phyloP scores from a whole-genome alignment of 2,329 filamentous ascomycete species.

The Rachicladosporium sp. region DNA sequence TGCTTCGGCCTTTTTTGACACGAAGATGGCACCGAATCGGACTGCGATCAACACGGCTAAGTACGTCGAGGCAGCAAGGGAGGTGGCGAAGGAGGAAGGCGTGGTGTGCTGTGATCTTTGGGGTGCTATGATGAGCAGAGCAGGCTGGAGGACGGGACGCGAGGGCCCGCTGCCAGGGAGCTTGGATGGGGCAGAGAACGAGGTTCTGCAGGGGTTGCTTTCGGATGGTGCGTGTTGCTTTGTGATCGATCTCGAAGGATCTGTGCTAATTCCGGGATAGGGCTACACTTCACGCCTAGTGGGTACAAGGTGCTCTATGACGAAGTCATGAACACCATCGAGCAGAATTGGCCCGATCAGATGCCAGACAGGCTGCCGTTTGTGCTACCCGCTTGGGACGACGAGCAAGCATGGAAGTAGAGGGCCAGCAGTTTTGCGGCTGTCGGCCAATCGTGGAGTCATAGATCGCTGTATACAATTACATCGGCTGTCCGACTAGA shows the following conservation, averaged over 20 bases:
- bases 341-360: constrained; percentile 42
- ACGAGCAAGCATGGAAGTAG: constrained; percentile 17
- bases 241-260: background rate
- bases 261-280: background rate
- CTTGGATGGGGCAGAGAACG: constrained; percentile 45
- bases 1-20: constrained; percentile 28
- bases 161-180: constrained; percentile 41
- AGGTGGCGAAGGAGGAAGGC: constrained; percentile 43
- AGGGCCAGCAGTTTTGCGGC: no score
- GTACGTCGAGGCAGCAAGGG: constrained; percentile 54
- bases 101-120: constrained; percentile 68
- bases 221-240: constrained; percentile 31
- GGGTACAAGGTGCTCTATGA: constrained; percentile 46
- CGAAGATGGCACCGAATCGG: constrained; percentile 26
- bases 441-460: no score
- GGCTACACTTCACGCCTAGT: constrained; percentile 45
- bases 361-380: constrained; percentile 39
- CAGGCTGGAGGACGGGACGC: constrained; percentile 38
- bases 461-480: no score
- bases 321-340: constrained; percentile 41
- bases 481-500: no score
- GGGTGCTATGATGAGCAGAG: constrained; percentile 58
- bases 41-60: constrained; percentile 49
- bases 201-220: constrained; percentile 40
- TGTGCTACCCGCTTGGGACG: constrained; percentile 43